Conservation (phyloP, 1,284 basidiomycete species). For the Cystobasidium pallidum region DNA sequence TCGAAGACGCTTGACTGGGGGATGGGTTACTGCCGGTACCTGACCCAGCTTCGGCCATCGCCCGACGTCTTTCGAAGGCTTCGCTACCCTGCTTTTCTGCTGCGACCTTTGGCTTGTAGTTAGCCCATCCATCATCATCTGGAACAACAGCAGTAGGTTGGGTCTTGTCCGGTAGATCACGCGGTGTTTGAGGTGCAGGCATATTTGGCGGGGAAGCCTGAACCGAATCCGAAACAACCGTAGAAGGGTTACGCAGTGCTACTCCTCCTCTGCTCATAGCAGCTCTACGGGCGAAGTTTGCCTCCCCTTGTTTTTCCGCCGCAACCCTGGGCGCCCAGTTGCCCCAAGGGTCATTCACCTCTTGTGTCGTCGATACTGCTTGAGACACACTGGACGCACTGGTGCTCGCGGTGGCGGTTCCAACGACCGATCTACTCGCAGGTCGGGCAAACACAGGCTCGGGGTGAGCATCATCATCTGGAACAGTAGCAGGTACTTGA, state of each 20-base stretch:
- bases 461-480: too few species aligned
- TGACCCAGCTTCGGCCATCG: neutral
- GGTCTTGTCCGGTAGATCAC: neutral
- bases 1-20: neutral
- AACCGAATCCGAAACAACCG: neutral
- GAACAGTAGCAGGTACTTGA: too few species aligned
- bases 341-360: conserved; percentile 1
- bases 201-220: neutral
- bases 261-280: conserved; percentile 2
- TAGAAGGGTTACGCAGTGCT: neutral
- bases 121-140: neutral
- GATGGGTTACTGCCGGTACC: neutral
- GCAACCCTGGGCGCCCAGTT: neutral
- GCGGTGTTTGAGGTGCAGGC: neutral
- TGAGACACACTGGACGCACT: too few species aligned
- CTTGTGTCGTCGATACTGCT: too few species aligned
- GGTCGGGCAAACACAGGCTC: too few species aligned
- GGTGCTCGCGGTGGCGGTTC: too few species aligned
- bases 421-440: too few species aligned
- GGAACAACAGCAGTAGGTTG: neutral
- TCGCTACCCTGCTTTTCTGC: neutral
- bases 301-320: conserved; percentile 2
- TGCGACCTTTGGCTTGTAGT: neutral
- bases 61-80: conserved; percentile 7
- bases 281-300: neutral